Evolutionary conservation across 306 rosid genomes (phyloP), one percentile per base, ranked within the genome.

Genomic region (Trifolium subterraneum): DNA sequence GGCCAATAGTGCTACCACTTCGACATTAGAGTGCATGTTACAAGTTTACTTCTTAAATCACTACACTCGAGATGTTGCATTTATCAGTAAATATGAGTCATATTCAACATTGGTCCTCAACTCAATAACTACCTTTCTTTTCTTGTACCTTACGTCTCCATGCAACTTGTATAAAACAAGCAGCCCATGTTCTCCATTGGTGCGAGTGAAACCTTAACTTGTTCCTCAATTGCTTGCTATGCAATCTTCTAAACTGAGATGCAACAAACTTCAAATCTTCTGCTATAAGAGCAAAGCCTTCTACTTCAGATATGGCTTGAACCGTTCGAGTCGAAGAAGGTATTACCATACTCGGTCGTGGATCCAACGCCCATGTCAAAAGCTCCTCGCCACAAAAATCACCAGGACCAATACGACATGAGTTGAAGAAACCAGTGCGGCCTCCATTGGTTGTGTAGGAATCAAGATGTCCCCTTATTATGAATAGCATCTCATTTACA

Each of bases 401-500:
- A 8, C 90, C 92, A 0, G 98, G 92, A 7, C 90, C 92, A 13
- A 90, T 81, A 13, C 47, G 63, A 72, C 92, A 87, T 2, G 96
- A 92, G 78, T 90, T 92, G 83, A 90, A 92, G 80, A 92, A 92
- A 31, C 96, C 96, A 0, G 89, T 79, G 10, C 98, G 84, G 72
- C 98, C 98, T n/a, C 98, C 98, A 14, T 88, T 82, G 5, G 98
- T 92, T 71, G 98, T 90, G 85, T 78, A 88, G 7, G 96, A 90
- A 70, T 92, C 93, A 13, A 92, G 89, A 77, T 85, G 84, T 6
- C 98, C 98, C 36, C 93, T 76, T 47, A 90, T 85, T 72, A 92
- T 92, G 85, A 92, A 92, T 38, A 88, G 83, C 96, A 92, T 92
- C 61, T 87, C 93, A 36, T 88, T 88, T 33, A 92, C 96, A 0